Evolutionary conservation across 2,329 filamentous ascomycete genomes (phyloP).

Genomic region (Penicillium sp.): DNA sequence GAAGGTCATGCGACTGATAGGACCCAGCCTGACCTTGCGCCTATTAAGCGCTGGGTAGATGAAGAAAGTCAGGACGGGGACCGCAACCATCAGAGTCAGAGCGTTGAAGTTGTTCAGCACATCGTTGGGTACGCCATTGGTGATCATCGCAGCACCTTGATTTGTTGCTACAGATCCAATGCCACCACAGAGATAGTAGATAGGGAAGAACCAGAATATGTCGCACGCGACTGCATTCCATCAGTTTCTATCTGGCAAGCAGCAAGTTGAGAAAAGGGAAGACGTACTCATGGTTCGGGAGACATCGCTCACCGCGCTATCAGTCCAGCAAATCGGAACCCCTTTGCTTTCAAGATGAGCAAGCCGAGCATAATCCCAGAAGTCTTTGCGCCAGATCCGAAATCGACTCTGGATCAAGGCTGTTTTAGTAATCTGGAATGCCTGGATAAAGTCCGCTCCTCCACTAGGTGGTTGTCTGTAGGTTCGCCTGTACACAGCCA

Average conservation of each 20-base stretch:
- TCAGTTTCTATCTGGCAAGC: no score
- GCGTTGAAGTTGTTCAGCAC: not conserved
- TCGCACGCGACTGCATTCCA: slow-evolving; percentile 29
- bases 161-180: slow-evolving; percentile 56
- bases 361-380: slow-evolving; percentile 41
- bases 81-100: not conserved
- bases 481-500: slow-evolving; percentile 39
- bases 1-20: slow-evolving; percentile 55
- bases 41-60: slow-evolving; percentile 36
- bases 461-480: slow-evolving; percentile 37
- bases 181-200: slow-evolving; percentile 50
- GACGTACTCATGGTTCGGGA: slow-evolving; percentile 29
- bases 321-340: slow-evolving; percentile 37
- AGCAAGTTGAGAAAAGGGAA: no score
- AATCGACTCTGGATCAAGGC: slow-evolving; percentile 40
- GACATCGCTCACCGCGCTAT: slow-evolving; percentile 43
- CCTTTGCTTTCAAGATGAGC: slow-evolving; percentile 33
- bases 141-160: slow-evolving; percentile 54
- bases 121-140: slow-evolving; percentile 45
- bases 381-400: slow-evolving; percentile 37
- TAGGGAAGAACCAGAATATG: slow-evolving; percentile 45
- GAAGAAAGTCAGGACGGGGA: not conserved
- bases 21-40: slow-evolving; percentile 51
- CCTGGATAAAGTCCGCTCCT: slow-evolving; percentile 35
- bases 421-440: slow-evolving; percentile 36